Evolutionary conservation across 768 basidiomycete species (phyloP).

Genomic region (Russula griseocarnosa): DNA sequence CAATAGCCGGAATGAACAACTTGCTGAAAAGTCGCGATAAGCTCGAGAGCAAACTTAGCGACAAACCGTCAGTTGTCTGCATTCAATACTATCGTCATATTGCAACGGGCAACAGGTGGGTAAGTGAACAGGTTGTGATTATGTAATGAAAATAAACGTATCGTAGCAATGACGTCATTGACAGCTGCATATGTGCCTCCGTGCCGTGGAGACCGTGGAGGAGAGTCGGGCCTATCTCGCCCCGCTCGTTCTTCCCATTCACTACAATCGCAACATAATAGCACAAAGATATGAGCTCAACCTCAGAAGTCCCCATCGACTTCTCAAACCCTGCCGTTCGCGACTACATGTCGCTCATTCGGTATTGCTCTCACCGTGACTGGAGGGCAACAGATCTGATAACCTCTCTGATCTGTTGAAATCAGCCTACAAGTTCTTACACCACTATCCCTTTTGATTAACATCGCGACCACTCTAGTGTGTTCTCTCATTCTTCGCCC

Average conservation of each 20-base stretch:
- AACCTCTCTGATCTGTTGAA: slow-evolving; percentile 3
- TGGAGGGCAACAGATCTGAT: not conserved
- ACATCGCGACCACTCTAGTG: slow-evolving; percentile 65
- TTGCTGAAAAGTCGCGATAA: slow-evolving; percentile 10
- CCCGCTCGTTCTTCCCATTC: not conserved
- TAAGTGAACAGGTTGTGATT: not conserved
- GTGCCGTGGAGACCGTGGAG: too few relatives aligned
- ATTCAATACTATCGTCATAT: not conserved
- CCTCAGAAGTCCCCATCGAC: slow-evolving; percentile 51
- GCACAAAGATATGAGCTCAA: slow-evolving; percentile 43
- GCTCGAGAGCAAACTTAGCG: not conserved
- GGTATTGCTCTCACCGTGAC: slow-evolving; percentile 35
- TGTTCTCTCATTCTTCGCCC: slow-evolving; percentile 68
- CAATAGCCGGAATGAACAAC: slow-evolving; percentile 13
- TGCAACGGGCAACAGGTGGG: not conserved
- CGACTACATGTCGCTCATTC: slow-evolving; percentile 62
- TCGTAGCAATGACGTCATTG: slow-evolving; percentile 8
- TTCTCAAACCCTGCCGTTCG: slow-evolving; percentile 55
- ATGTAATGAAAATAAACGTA: not conserved
- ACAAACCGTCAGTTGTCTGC: not conserved
- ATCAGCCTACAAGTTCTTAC: slow-evolving; percentile 78
- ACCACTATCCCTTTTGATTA: slow-evolving; percentile 77
- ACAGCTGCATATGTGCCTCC: too few relatives aligned
- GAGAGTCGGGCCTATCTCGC: too few relatives aligned
- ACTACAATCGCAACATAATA: not conserved